These are phyloP conservation scores for Cystofilobasidium macerans DNA, from an alignment of 768 basidiomycete species.

Conservation along the genomic window DNA sequence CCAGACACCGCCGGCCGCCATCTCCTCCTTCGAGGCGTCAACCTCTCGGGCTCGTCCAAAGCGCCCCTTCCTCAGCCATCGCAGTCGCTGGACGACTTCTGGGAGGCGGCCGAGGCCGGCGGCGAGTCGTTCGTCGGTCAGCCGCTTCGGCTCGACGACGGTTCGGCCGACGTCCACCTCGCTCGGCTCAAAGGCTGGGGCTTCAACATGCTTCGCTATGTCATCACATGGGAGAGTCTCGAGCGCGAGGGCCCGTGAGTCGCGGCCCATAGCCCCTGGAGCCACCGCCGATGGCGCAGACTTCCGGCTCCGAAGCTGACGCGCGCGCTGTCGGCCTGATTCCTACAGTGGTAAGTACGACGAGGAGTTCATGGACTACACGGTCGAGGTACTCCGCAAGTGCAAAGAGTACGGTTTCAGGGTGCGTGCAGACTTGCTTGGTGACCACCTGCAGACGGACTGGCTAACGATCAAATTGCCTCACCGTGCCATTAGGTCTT, in stretches of 20 bases:
- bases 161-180: constrained; percentile 52
- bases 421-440: constrained; percentile 33
- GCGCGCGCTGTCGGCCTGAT: too few species aligned
- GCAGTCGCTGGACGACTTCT: constrained; percentile 58
- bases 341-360: constrained; percentile 86
- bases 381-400: constrained; percentile 70
- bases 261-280: too few species aligned
- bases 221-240: constrained; percentile 88
- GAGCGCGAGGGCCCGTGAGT: constrained; percentile 94
- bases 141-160: constrained; percentile 71
- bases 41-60: constrained; percentile 81
- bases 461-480: neutral
- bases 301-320: too few species aligned
- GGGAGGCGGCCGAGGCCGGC: constrained; percentile 58
- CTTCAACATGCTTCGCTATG: constrained; percentile 69
- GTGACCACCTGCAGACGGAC: too few species aligned
- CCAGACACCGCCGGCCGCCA: constrained; percentile 20
- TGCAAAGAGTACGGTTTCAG: constrained; percentile 86
- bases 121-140: constrained; percentile 61
- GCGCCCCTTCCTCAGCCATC: constrained; percentile 63
- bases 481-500: constrained; percentile 43
- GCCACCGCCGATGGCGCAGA: too few species aligned
- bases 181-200: constrained; percentile 83
- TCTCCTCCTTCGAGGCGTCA: constrained; percentile 81
- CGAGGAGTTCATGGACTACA: constrained; percentile 83